phyloP scores from a whole-genome alignment of 495 filamentous ascomycete species.

The Xylaria flabelliformis region DNA sequence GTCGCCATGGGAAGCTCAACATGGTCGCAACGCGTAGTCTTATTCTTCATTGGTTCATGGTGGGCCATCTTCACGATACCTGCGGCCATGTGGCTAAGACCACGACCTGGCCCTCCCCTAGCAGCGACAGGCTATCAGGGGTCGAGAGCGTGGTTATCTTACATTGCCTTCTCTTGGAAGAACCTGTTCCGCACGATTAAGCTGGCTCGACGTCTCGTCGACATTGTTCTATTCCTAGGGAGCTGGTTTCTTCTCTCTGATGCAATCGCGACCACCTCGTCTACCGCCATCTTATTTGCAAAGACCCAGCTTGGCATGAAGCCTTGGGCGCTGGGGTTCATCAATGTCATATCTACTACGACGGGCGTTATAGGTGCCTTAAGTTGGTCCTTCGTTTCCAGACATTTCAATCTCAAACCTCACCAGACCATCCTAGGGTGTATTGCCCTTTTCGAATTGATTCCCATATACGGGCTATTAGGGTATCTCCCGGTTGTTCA shows the following conservation, averaged over 20 bases:
- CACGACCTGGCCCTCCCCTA: conserved; percentile 87
- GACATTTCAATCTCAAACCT: conserved; percentile 66
- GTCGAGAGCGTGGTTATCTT: conserved; percentile 54
- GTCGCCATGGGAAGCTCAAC: conserved; percentile 73
- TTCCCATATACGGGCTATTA: conserved; percentile 88
- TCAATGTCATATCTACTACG: conserved; percentile 87
- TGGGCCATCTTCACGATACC: conserved; percentile 94
- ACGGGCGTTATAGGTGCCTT: conserved; percentile 88
- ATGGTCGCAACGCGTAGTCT: conserved; percentile 78
- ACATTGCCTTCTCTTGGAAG: conserved; percentile 82
- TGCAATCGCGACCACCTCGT: conserved; percentile 91
- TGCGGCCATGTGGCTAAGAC: conserved; percentile 85
- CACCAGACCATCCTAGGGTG: conserved; percentile 90
- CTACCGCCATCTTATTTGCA: conserved; percentile 92
- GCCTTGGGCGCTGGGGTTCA: conserved; percentile 85
- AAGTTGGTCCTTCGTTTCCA: conserved; percentile 81
- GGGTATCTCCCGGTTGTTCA: conserved; percentile 86
- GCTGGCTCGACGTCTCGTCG: conserved; percentile 79
- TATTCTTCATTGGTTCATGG: conserved; percentile 91
- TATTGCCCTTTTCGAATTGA: conserved; percentile 87
- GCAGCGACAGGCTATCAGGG: conserved; percentile 40
- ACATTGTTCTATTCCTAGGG: conserved; percentile 84
- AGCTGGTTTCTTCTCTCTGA: conserved; percentile 97
- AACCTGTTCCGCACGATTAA: conserved; percentile 80
- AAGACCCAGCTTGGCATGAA: conserved; percentile 93